Conservation (phyloP, 1,139 yeast genomes). For the Pneumocystis sp. region DNA sequence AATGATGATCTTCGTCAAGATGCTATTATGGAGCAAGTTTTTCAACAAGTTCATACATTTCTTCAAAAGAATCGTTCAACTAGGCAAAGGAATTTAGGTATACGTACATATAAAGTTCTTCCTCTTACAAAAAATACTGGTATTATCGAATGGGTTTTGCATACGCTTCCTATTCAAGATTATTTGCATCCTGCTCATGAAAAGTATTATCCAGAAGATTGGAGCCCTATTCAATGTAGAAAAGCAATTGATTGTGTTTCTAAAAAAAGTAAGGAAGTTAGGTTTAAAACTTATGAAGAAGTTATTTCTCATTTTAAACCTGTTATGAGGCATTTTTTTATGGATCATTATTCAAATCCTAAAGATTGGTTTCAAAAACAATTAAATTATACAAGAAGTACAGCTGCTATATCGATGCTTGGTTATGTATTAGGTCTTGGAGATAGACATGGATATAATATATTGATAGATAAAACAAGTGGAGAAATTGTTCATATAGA, state of each 20-base stretch:
- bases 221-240: constrained; percentile 47
- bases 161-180: constrained; percentile 59
- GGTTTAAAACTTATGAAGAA: constrained; percentile 37
- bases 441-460: constrained; percentile 86
- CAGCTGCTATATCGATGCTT: constrained; percentile 73
- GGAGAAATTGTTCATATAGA: constrained; percentile 97
- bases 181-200: constrained; percentile 46
- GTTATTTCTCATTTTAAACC: constrained; percentile 48
- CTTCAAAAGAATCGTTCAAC: constrained; percentile 45
- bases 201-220: constrained; percentile 29
- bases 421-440: constrained; percentile 86
- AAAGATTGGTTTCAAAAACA: constrained; percentile 61
- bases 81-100: constrained; percentile 38
- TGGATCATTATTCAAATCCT: constrained; percentile 49
- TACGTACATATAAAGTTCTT: constrained; percentile 76
- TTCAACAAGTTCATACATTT: constrained; percentile 67
- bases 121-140: constrained; percentile 86
- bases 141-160: constrained; percentile 72
- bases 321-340: constrained; percentile 53
- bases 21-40: constrained; percentile 94
- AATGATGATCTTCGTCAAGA: constrained; percentile 90
- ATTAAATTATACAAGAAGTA: constrained; percentile 54
- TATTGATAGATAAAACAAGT: constrained; percentile 55
- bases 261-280: constrained; percentile 30
- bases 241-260: constrained; percentile 47